Conservation (phyloP, 1,284 basidiomycete species). For the Agroathelia rolfsii region DNA sequence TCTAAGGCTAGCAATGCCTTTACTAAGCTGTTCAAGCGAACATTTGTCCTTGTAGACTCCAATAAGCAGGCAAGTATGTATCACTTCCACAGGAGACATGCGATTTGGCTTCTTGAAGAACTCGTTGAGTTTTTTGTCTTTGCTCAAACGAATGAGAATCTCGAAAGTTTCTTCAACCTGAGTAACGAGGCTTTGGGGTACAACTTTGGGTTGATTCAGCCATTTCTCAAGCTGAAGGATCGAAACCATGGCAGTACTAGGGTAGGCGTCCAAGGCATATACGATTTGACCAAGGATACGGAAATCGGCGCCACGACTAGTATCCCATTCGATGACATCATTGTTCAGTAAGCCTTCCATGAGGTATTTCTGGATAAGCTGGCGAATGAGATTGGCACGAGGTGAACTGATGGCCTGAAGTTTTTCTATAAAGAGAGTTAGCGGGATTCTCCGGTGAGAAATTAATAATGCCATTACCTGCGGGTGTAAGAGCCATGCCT, state of each 20-base stretch:
- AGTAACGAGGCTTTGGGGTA: constrained; percentile 37
- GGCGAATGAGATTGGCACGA: constrained; percentile 45
- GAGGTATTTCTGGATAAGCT: constrained; percentile 38
- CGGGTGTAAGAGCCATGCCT: constrained; percentile 59
- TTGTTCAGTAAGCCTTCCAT: constrained; percentile 40
- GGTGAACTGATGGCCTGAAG: constrained; percentile 59
- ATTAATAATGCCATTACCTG: constrained; percentile 31
- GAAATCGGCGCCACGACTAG: constrained; percentile 57
- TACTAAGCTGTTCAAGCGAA: constrained; percentile 32
- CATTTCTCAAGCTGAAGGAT: constrained; percentile 52
- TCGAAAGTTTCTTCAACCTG: too few relatives aligned
- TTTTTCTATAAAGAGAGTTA: constrained; percentile 39
- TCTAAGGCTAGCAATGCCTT: constrained; percentile 44
- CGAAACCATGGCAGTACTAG: constrained; percentile 38
- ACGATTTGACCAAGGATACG: constrained; percentile 57
- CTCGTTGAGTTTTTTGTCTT: too few relatives aligned
- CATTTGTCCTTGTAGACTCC: constrained; percentile 45
- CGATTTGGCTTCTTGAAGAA: constrained; percentile 43
- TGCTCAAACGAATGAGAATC: too few relatives aligned
- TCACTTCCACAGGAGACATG: constrained; percentile 56
- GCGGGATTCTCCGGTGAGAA: not conserved
- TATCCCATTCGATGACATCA: constrained; percentile 44
- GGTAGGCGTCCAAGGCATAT: constrained; percentile 47
- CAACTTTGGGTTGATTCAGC: constrained; percentile 45
- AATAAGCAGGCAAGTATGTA: constrained; percentile 15